A percentile compares a stretch with the other conserved stretches of the same genome.
Evolutionary conservation across 1,284 basidiomycete genomes (phyloP).

Genomic region (Naganishia albida): DNA sequence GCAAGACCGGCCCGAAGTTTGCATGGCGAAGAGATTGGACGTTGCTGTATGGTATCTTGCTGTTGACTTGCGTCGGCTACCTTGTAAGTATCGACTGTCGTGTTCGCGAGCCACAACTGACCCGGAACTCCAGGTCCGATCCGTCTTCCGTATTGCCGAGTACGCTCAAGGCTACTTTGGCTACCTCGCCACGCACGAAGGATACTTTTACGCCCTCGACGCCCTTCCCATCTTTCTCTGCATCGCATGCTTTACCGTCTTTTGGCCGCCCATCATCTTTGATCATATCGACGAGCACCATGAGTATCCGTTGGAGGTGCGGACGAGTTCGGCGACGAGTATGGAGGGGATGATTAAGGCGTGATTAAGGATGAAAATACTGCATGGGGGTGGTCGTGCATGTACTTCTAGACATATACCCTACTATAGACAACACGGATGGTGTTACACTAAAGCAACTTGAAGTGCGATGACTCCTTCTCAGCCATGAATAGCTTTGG

Average conservation of each 20-base stretch:
- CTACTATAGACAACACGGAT: not conserved
- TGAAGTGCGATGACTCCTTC: too few relatives aligned
- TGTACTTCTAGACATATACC: slow-evolving; percentile 1
- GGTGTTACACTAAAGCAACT: too few relatives aligned
- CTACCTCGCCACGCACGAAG: slow-evolving; percentile 33
- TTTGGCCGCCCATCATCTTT: slow-evolving; percentile 32
- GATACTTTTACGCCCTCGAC: slow-evolving; percentile 33
- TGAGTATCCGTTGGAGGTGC: slow-evolving; percentile 6
- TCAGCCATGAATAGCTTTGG: too few relatives aligned
- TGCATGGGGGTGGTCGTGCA: not conserved
- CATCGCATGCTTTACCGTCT: slow-evolving; percentile 24
- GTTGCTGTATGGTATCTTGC: slow-evolving; percentile 59
- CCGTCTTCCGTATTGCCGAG: slow-evolving; percentile 30
- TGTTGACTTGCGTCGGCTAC: slow-evolving; percentile 65
- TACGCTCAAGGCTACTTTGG: slow-evolving; percentile 30
- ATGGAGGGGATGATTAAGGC: slow-evolving; percentile 8
- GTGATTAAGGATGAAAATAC: not conserved
- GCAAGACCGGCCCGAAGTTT: slow-evolving; percentile 53
- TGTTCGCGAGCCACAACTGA: not conserved
- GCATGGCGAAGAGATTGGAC: slow-evolving; percentile 60
- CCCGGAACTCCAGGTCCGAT: slow-evolving; percentile 26
- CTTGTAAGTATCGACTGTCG: slow-evolving; percentile 56
- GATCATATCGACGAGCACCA: slow-evolving; percentile 7
- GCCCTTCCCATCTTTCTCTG: slow-evolving; percentile 28
- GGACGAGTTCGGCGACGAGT: slow-evolving; percentile 2